A percentile compares a stretch with the other conserved stretches of the same genome.
Evolutionary conservation across 495 filamentous ascomycete genomes (phyloP).

Genomic region (Astrothelium macrocarpum): DNA sequence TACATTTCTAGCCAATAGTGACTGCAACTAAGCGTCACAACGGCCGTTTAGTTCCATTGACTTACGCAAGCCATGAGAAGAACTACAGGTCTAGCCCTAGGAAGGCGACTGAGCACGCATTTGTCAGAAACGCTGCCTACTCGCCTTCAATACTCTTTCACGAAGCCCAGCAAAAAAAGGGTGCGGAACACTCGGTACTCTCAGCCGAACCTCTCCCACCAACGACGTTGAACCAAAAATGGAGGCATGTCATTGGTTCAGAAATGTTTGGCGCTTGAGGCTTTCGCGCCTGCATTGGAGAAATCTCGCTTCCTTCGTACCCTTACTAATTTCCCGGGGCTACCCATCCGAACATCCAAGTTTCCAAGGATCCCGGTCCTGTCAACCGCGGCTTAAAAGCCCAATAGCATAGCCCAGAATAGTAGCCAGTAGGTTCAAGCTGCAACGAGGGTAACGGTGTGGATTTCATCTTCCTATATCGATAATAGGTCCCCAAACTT

Average conservation of each 20-base stretch:
- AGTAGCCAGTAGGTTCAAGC: no score
- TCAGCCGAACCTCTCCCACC: not conserved
- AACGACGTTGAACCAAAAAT: not conserved
- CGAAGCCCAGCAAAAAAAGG: not conserved
- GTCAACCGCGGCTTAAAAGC: not conserved
- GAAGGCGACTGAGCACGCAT: not conserved
- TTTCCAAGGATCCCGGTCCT: not conserved
- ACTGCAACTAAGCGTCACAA: not conserved
- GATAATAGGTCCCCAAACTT: no score
- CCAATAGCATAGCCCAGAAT: not conserved
- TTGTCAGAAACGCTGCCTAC: not conserved
- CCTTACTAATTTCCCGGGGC: not conserved
- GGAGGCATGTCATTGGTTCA: not conserved
- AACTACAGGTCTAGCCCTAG: not conserved
- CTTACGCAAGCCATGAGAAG: not conserved
- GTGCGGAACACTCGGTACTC: not conserved
- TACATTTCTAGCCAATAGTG: not conserved
- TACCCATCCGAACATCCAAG: not conserved
- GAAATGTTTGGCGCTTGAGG: not conserved
- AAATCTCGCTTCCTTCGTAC: not conserved
- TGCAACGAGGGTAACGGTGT: no score
- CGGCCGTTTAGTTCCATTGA: not conserved
- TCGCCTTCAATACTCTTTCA: not conserved
- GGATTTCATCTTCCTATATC: no score
- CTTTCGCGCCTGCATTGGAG: not conserved